Evolutionary conservation across 306 rosid species (phyloP), one percentile per base, ranked within the genome.

Genomic region (Dalbergia oliveri): DNA sequence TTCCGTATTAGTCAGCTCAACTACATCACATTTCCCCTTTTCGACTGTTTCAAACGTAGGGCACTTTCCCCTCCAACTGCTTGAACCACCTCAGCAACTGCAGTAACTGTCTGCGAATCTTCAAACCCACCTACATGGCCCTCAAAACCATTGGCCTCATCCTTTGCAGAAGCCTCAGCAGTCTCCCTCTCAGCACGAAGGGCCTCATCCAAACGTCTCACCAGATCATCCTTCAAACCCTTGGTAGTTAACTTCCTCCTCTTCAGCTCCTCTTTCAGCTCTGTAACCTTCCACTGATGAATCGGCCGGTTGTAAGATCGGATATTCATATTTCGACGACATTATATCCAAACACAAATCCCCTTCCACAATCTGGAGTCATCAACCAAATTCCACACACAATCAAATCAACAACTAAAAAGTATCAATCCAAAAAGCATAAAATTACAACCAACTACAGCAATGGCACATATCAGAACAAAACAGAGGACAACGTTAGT

Each of bases 241-340:
- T 69, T 91, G 49, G 86, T 86, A 12, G 89, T 75, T 67, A 96
- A 78, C 79, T 53, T 96, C 78, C 99, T 86, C 81, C 84, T 93
- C 90, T 84, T 93, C 5, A 96, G 90, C 88, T 96, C 99, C 79
- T 96, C 99, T 81, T 83, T 96, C 83, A 96, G 78, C 79, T 88
- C 99, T 0, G 93, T 86, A 79, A 96, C 99, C 89, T 83, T 96
- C 99, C 97, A 96, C 76, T 91, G 98, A 75, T 93, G 84, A 88
- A 96, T 78, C 9, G 99, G 91, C 21, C 93, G 88, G 80, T 90
- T 86, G 65, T 89, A 39, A 93, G 90, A 84, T 44, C 0, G 90
- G 96, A 86, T 91, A 93, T 4, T 80, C 81, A 86, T 91, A 93
- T 4, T 78, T 82, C 11, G 98, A 88, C 4, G 98, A 85, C 99